Percentiles rank a stretch among this genome's conserved stretches.
phyloP scores from a whole-genome alignment of 2,329 filamentous ascomycete genomes.

The Pseudocercospora crystallina region DNA sequence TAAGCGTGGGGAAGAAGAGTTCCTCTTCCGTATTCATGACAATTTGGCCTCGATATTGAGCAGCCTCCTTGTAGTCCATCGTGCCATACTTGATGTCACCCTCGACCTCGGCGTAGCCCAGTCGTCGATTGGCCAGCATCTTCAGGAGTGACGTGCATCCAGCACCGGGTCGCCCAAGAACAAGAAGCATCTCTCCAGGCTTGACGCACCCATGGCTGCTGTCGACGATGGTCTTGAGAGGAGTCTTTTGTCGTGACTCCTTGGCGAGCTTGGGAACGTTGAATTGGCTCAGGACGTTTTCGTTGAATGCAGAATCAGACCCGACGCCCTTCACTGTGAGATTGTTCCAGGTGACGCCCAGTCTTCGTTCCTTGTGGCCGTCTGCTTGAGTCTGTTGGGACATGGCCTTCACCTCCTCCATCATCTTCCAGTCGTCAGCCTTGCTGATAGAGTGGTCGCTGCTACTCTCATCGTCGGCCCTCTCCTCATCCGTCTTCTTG shows the following conservation, averaged over 20 bases:
- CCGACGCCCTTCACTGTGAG: constrained; percentile 64
- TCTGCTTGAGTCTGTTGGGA: constrained; percentile 47
- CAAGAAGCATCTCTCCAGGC: constrained; percentile 51
- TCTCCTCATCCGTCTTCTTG: constrained; percentile 3
- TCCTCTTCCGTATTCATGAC: constrained; percentile 50
- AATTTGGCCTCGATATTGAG: constrained; percentile 46
- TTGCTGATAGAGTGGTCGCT: constrained; percentile 31
- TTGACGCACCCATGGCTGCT: constrained; percentile 64
- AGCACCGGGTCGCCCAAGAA: constrained; percentile 32
- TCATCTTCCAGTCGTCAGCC: constrained; percentile 51
- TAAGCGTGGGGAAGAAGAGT: constrained; percentile 57
- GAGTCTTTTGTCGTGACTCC: constrained; percentile 48
- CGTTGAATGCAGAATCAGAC: constrained; percentile 63
- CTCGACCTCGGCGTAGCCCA: constrained; percentile 44
- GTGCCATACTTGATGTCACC: constrained; percentile 61
- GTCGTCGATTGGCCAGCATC: constrained; percentile 63
- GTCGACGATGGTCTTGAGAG: constrained; percentile 64
- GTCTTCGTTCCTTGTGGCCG: constrained; percentile 49
- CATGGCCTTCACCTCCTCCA: constrained; percentile 49
- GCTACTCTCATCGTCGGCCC: constrained; percentile 7
- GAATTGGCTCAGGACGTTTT: constrained; percentile 57
- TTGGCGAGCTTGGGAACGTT: constrained; percentile 45
- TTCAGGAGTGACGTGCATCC: constrained; percentile 69
- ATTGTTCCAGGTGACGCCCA: constrained; percentile 66
- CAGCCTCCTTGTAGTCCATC: constrained; percentile 43